Evolutionary conservation across 768 basidiomycete genomes (phyloP), one percentile per base, ranked within the genome.

Genomic region (Mrakia blollopis): DNA sequence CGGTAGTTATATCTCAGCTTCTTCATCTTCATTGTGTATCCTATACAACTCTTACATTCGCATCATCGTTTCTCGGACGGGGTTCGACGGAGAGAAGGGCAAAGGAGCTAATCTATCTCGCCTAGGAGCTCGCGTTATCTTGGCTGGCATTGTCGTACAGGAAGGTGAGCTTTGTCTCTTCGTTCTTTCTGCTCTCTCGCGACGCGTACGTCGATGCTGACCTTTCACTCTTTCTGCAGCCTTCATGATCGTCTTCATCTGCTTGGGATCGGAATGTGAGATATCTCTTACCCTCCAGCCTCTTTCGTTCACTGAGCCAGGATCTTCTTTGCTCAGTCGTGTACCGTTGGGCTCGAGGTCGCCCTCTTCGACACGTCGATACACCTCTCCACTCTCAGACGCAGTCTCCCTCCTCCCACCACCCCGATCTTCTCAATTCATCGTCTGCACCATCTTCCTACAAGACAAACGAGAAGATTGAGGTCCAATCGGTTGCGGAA

Each of bases 121-220:
- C n/a, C n/a, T n/a, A 80, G 61, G 79, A 78, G 62, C 62, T 7
- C n/a, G 30, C 13, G 30, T 63, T 0, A 63, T 63, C 13, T 32
- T 63, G 11, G 62, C 30, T 10, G 62, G 62, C 8, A 63, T 63
- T 16, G 62, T 63, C n/a, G 10, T 63, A 9, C 62, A 63, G 16
- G 62, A 63, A 37, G 62, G 57, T 57, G 10, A 54, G 52, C 25
- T 54, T 5, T 16, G 2, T 23, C n/a, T 25, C 10, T 9, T n/a
- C 54, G 21, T 25, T 13, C 25, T 13, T 25, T 9, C 50, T 23
- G 8, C 14, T 5, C 23, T 3, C 8, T 28, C 57, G 57, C 13
- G 57, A 13, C 23, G 57, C 57, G 23, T 57, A n/a, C 25, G 23
- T 57, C 23, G 57, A 5, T 28, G 9, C 57, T 57, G 57, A 57